Evolutionary conservation across 371 early-diverging fungal genomes (phyloP).

Genomic region (Mucor lusitanicus): DNA sequence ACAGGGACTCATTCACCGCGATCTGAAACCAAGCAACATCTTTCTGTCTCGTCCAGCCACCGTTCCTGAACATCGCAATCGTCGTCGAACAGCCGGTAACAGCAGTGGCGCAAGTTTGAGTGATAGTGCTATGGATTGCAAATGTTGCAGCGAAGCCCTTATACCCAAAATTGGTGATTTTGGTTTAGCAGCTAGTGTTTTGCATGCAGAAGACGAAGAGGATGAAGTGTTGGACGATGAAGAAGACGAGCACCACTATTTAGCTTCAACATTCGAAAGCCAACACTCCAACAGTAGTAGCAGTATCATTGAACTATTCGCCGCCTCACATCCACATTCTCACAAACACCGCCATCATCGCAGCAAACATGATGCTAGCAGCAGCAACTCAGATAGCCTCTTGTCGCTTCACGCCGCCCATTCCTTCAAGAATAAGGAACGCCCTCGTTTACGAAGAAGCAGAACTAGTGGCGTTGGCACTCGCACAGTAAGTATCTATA

Average conservation of each 20-base stretch:
- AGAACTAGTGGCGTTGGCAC: slow-evolving; percentile 73
- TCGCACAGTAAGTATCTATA: slow-evolving; percentile 57
- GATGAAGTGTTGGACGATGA: slow-evolving; percentile 8
- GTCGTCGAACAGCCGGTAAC: not conserved
- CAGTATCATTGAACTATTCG: slow-evolving; percentile 1
- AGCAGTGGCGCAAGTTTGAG: not conserved
- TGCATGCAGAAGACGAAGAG: slow-evolving; percentile 8
- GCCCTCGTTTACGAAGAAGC: slow-evolving; percentile 6
- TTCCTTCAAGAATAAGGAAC: not conserved
- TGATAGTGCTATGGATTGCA: not conserved
- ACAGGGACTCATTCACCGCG: slow-evolving; percentile 78
- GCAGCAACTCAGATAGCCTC: slow-evolving; percentile 1
- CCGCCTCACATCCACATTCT: not conserved
- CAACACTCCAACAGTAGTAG: not conserved
- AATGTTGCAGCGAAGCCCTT: not conserved
- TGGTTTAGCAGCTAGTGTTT: slow-evolving; percentile 73
- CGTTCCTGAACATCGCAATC: not conserved
- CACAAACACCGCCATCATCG: not conserved
- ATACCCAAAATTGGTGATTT: slow-evolving; percentile 86
- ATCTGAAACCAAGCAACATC: slow-evolving; percentile 82
- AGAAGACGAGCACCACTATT: not conserved
- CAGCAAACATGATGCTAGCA: not conserved
- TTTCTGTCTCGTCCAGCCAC: slow-evolving; percentile 35
- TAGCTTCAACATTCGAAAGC: slow-evolving; percentile 1
- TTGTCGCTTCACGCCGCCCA: not conserved